These are phyloP conservation scores for Coniferiporia weirii DNA, from an alignment of 1,284 basidiomycete species.

Conservation along the genomic window DNA sequence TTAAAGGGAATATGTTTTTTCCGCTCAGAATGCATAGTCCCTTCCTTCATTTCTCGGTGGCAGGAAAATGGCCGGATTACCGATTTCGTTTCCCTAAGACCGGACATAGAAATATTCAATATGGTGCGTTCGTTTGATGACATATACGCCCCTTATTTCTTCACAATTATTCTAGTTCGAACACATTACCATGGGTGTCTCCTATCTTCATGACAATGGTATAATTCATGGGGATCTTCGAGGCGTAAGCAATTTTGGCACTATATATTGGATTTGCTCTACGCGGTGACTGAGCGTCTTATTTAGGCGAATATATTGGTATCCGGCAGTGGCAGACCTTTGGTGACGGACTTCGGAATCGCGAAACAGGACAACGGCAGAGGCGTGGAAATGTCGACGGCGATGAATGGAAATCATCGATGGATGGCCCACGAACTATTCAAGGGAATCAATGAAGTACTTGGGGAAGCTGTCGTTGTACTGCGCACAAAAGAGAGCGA, in stretches of 20 bases:
- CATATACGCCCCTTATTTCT: background rate
- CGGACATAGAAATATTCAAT: background rate
- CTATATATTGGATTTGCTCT: background rate
- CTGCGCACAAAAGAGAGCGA: background rate
- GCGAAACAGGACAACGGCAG: background rate
- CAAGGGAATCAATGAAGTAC: background rate
- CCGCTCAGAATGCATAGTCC: background rate
- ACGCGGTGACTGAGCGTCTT: background rate
- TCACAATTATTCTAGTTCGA: background rate
- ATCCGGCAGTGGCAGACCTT: background rate
- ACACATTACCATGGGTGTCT: background rate
- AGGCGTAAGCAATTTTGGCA: background rate
- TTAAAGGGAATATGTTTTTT: slow-evolving; percentile 6
- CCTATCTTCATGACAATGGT: slow-evolving; percentile 11
- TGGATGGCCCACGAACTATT: slow-evolving; percentile 12
- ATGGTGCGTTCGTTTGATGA: background rate
- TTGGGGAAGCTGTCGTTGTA: background rate
- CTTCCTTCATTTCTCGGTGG: slow-evolving; percentile 1
- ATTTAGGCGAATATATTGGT: slow-evolving; percentile 9
- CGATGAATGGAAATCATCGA: background rate
- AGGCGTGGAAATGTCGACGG: background rate
- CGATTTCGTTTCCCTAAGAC: background rate
- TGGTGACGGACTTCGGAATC: slow-evolving; percentile 13
- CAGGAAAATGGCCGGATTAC: slow-evolving; percentile 9
- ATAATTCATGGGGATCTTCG: slow-evolving; percentile 13